phyloP scores from a whole-genome alignment of 2,329 filamentous ascomycete species.

The Penicillium aurantiogriseum region DNA sequence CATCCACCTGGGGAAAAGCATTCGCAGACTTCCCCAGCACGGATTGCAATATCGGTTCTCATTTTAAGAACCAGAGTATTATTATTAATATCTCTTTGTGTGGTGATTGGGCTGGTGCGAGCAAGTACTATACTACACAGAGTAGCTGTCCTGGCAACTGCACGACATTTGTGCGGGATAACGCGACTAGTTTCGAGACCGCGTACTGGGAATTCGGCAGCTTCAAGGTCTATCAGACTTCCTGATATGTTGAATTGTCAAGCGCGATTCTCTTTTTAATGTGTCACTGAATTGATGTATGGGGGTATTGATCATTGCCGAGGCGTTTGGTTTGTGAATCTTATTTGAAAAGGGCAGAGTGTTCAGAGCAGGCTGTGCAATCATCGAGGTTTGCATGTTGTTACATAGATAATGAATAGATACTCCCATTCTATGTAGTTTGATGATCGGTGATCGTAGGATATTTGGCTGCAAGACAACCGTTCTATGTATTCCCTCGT shows the following conservation, averaged over 20 bases:
- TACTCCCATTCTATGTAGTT: background rate
- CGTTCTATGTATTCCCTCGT: background rate
- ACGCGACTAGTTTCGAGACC: conserved; percentile 55
- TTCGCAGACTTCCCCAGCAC: conserved; percentile 65
- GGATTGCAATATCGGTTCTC: conserved; percentile 56
- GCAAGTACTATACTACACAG: conserved; percentile 32
- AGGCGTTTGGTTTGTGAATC: background rate
- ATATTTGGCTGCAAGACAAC: background rate
- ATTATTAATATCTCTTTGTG: conserved; percentile 66
- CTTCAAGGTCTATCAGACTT: conserved; percentile 58
- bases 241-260: background rate
- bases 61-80: conserved; percentile 66
- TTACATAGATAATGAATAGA: background rate
- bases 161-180: conserved; percentile 57
- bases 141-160: conserved; percentile 54
- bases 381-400: background rate
- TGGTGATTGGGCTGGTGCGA: conserved; percentile 51
- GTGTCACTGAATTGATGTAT: background rate
- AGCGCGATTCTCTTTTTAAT: background rate
- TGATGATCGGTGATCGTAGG: background rate
- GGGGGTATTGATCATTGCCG: background rate
- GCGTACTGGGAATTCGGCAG: conserved; percentile 66
- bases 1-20: conserved; percentile 62
- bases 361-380: background rate
- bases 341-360: background rate